Base-by-base conservation (phyloP, 108 stramenopile genomes). In the Parietichytrium sp. region DNA sequence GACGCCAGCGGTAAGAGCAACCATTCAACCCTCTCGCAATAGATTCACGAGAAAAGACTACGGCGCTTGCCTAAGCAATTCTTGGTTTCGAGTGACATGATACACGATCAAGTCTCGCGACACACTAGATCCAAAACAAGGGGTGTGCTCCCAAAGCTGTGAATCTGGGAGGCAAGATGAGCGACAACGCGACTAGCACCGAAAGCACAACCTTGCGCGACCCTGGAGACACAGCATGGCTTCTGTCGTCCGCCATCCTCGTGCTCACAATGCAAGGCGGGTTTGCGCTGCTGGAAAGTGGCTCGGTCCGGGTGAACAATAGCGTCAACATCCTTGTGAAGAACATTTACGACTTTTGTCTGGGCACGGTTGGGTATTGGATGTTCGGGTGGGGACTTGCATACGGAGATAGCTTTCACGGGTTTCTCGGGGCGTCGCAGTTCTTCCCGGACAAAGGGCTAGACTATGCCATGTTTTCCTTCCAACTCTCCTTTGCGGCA, bases 251-350 rank as follows among this genome's bases (percentile, higher is more conserved):
- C 29, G 79, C 79, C 47, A 51, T 85, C 15, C 82, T 91, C 36
- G 90, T 92, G 30, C 89, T 92, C 87, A 55, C 86, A 48, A 90
- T 91, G 89, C 92, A 91, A 81, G 80, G 82, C 6, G 94, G 94
- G 1, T 95, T 95, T 82, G 93, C 93, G 47, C 90, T 95, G 91
- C 86, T 92, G 15, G 89, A 90, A 38, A 90, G 87, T 18, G 92
- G 92, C 25, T 84, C 82, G 42, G 83, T 91, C 80, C 84, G 83
- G 54, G 79, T 79, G 47, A 90, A 89, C 85, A 92, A 90, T 48
- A 84, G 82, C 3, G 81, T 85, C 79, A 87, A 87, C 55, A 85
- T 87, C 47, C 82, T 89, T 20, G 25, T 87, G 51, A 86, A 88
- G 84, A 88, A 88, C 81, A 48, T 84, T 20, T 38, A 36, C 16